Percentiles rank a stretch among this genome's conserved stretches.
phyloP scores from a whole-genome alignment of 768 basidiomycete genomes.

The Collybiopsis luxurians region DNA sequence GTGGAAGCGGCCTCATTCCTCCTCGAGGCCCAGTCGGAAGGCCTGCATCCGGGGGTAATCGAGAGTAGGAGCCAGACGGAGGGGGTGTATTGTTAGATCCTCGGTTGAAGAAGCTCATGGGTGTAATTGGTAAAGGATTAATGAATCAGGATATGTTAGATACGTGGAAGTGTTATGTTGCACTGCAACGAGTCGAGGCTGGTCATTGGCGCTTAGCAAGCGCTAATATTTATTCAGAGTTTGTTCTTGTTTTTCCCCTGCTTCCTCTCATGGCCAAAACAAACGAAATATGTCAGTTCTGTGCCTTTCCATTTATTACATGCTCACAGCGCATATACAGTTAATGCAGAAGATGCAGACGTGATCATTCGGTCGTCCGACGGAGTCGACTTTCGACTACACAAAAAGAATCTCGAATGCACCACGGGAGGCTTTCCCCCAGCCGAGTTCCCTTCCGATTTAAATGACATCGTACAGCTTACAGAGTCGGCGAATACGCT shows the following conservation, averaged over 20 bases:
- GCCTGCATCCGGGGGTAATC: conserved; percentile 35
- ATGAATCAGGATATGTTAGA: neutral
- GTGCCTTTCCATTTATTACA: too few relatives aligned
- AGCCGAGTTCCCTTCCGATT: neutral
- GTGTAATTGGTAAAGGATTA: neutral
- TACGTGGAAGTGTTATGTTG: neutral
- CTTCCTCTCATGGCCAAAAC: too few relatives aligned
- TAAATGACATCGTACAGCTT: too few relatives aligned
- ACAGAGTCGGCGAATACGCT: too few relatives aligned
- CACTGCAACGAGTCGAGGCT: neutral
- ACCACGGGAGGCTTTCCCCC: conserved; percentile 2
- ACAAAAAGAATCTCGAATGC: neutral
- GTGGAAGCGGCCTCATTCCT: conserved; percentile 32
- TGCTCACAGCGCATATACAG: too few relatives aligned
- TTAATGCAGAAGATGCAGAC: neutral
- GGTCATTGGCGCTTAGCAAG: too few relatives aligned
- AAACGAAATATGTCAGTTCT: too few relatives aligned
- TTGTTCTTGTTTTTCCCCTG: too few relatives aligned
- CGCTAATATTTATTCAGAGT: too few relatives aligned
- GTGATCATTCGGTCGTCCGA: conserved; percentile 5
- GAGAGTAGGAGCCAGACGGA: conserved; percentile 39
- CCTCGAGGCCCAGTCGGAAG: conserved; percentile 32
- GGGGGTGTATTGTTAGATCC: conserved; percentile 35
- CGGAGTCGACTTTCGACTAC: neutral
- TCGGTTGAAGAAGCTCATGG: conserved; percentile 51